Conservation (phyloP, 164 flowering plant species). For the Tetracentron sinense region DNA sequence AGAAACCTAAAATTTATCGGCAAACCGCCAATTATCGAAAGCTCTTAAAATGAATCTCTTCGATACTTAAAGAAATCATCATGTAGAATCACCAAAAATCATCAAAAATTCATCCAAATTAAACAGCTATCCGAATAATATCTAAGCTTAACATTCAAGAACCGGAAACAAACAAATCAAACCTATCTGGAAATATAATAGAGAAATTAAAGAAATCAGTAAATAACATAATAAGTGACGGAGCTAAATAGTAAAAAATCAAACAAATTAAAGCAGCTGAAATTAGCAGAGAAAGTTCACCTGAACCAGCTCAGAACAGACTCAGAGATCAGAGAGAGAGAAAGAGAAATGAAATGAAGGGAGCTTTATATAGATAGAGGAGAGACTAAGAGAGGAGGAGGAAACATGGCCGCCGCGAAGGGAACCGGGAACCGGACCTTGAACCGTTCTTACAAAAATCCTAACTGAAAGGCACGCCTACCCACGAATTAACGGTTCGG, state of each 20-base stretch:
- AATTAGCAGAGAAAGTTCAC: neutral
- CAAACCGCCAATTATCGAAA: neutral
- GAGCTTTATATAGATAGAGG: conserved; percentile 4
- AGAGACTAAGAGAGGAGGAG: neutral
- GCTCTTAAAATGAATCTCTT: neutral
- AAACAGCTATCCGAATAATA: no score
- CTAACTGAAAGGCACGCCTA: conserved; percentile 1
- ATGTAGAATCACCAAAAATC: neutral
- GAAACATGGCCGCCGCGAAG: neutral
- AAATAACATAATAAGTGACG: no score
- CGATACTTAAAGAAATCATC: neutral
- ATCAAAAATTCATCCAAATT: neutral
- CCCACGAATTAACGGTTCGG: neutral
- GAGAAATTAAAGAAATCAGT: no score
- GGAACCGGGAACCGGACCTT: conserved; percentile 7
- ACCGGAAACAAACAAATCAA: no score
- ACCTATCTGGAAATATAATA: no score
- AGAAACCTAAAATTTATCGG: neutral
- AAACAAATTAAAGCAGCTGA: neutral
- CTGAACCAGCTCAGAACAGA: neutral
- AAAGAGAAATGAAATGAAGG: neutral
- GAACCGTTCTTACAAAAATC: conserved; percentile 6
- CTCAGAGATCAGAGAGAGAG: neutral
- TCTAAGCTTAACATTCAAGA: no score
- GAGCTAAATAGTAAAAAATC: neutral